Evolutionary conservation across 805 yeast genomes (phyloP).

Genomic region (Saccharomycopsis sp.): DNA sequence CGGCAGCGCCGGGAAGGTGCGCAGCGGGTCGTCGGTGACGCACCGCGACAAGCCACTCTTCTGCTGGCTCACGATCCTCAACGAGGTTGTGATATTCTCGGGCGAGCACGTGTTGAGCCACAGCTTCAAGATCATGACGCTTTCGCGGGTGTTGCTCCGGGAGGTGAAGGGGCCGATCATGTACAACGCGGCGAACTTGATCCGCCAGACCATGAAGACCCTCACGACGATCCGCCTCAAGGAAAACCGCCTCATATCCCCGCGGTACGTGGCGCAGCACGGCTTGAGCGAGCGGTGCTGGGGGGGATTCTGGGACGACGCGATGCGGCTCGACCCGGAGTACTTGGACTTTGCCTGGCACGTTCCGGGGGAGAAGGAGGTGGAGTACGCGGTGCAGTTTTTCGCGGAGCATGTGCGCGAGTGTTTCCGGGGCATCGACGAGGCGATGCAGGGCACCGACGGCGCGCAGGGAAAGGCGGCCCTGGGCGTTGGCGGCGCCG

Average conservation of each 20-base stretch:
- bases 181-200: slow-evolving; percentile 51
- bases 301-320: slow-evolving; percentile 68
- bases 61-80: slow-evolving; percentile 62
- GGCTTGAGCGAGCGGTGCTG: slow-evolving; percentile 46
- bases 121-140: slow-evolving; percentile 38
- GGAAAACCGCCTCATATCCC: slow-evolving; percentile 41
- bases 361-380: slow-evolving; percentile 49
- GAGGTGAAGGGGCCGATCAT: slow-evolving; percentile 60
- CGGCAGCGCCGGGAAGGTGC: slow-evolving; percentile 72
- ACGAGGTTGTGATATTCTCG: slow-evolving; percentile 66
- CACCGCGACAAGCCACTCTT: slow-evolving; percentile 75
- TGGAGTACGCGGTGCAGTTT: slow-evolving; percentile 52
- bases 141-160: slow-evolving; percentile 39
- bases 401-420: slow-evolving; percentile 44
- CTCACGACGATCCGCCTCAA: slow-evolving; percentile 52
- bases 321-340: slow-evolving; percentile 39
- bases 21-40: slow-evolving; percentile 58
- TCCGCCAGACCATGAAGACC: slow-evolving; percentile 61
- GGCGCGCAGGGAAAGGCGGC: background rate
- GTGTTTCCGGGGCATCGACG: slow-evolving; percentile 39
- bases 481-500: no score
- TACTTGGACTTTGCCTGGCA: slow-evolving; percentile 69
- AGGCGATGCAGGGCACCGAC: slow-evolving; percentile 2
- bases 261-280: slow-evolving; percentile 23
- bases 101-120: slow-evolving; percentile 41